Conservation (phyloP, 2,329 filamentous ascomycete species). For the Epichloe typhina region DNA sequence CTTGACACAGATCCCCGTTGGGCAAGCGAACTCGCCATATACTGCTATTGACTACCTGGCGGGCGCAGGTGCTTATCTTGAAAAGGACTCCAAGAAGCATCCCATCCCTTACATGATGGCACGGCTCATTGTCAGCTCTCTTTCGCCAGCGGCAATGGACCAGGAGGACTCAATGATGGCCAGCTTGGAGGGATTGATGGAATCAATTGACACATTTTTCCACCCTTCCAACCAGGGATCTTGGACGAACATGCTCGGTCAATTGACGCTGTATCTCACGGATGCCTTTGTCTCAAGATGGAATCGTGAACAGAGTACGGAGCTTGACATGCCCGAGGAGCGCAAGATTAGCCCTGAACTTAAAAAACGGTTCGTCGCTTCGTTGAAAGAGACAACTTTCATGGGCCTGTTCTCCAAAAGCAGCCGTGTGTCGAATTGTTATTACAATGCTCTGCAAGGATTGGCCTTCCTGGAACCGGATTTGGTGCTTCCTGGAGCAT, state of each 20-base stretch:
- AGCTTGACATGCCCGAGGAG: constrained; percentile 73
- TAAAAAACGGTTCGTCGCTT: constrained; percentile 80
- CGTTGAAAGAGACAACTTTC: constrained; percentile 83
- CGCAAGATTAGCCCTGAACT: constrained; percentile 68
- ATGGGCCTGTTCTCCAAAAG: constrained; percentile 99
- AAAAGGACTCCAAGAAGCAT: constrained; percentile 88
- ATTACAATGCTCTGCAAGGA: constrained; percentile 77
- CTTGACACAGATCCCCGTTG: constrained; percentile 88
- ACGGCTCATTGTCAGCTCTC: constrained; percentile 80
- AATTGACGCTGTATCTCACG: constrained; percentile 81
- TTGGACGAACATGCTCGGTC: constrained; percentile 83
- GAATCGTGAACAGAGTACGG: constrained; percentile 88
- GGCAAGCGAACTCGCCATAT: constrained; percentile 89
- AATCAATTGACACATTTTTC: constrained; percentile 96
- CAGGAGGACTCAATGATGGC: constrained; percentile 68
- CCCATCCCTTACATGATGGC: constrained; percentile 86
- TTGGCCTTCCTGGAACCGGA: constrained; percentile 84
- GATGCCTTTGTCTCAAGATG: constrained; percentile 96
- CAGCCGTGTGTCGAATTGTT: constrained; percentile 79
- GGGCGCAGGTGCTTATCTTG: constrained; percentile 73
- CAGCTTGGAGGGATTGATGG: constrained; percentile 79
- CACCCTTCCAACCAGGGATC: constrained; percentile 89
- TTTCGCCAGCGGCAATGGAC: constrained; percentile 72
- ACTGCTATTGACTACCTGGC: constrained; percentile 71
- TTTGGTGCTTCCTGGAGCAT: constrained; percentile 78